Base-by-base conservation (phyloP, 2,329 filamentous ascomycete genomes). In the Fusarium papillatum region DNA sequence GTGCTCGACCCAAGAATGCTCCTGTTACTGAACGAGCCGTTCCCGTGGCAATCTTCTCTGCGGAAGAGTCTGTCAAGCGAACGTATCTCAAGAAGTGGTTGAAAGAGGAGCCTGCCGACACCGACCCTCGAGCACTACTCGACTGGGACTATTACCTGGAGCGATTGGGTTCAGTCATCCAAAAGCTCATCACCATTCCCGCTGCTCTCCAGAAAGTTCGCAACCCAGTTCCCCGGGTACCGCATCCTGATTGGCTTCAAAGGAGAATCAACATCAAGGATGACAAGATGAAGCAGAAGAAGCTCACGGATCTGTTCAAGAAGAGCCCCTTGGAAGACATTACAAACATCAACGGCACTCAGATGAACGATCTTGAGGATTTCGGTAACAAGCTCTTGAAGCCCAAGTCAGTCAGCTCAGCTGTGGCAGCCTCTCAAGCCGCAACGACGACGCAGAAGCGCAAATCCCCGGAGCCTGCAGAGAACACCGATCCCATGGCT, bases 91-190 rank as follows among this genome's bases (percentile, higher is more conserved):
- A 95, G 70, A 98, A 98, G 83, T 99, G 97, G 97, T 85, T 99
- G 73, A 96, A 95, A 82, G 96, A 98, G 78, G 96, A 98, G 73
- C 96, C 96, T 0, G 88, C 91, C 11, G 94, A 98, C 81, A 97
- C 97, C 83, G 97, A 99, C 82, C 96, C 96, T 9, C 90, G 97
- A 79, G 93, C 92, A 24, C 89, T 99, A 16, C 93, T 99, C 64
- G 97, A 99, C 83, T 99, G 97, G 97, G 91, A 95, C 77, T 99
- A 99, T 84, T 99, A 99, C 82, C 89, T 96, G 3, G 97, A 99
- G 81, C 95, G 97, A 86, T 88, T 99, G 24, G 96, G 96, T 1
- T 98, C 96, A 1, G 97, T 99, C 67, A 97, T 99, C 64, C 97
- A 99, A 85, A 99, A 99, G 84, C 91, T 99, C 67, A 98, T 99